phyloP scores from a whole-genome alignment of 148 eudicot genomes.

The Arbutus unedo region DNA sequence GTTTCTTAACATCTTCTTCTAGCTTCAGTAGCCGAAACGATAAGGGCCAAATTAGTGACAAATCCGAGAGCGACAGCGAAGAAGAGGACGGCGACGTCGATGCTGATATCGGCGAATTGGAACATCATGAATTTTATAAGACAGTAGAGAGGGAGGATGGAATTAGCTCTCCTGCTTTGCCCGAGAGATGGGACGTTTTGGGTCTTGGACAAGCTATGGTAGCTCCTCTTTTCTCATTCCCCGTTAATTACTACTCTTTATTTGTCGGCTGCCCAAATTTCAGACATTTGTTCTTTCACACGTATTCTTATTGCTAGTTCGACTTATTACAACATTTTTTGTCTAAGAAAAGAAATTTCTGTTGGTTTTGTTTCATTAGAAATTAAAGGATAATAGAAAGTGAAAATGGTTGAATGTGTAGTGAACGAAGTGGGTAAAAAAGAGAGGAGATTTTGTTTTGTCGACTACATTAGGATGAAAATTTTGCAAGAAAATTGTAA shows the following conservation, averaged over 20 bases:
- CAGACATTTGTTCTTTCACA: neutral
- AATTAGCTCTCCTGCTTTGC: constrained; percentile 18
- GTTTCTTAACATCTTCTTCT: neutral
- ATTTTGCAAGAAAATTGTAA: no score
- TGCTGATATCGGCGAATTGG: constrained; percentile 11
- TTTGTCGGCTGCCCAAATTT: neutral
- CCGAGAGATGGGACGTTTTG: constrained; percentile 82
- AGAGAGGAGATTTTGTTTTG: no score
- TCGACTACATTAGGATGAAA: no score
- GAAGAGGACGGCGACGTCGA: constrained; percentile 32
- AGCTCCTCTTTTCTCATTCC: neutral
- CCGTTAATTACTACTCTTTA: neutral
- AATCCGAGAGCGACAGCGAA: constrained; percentile 29
- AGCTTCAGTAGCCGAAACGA: constrained; percentile 11
- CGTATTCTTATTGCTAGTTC: neutral
- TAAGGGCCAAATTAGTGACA: constrained; percentile 19
- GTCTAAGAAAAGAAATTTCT: no score
- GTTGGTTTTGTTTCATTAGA: no score
- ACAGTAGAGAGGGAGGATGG: constrained; percentile 11
- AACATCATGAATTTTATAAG: neutral
- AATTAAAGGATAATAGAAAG: no score
- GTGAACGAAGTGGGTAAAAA: no score
- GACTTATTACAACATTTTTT: neutral
- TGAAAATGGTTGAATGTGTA: no score
- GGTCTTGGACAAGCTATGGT: constrained; percentile 99